phyloP scores from a whole-genome alignment of 2,329 filamentous ascomycete species.

The Penicillium sp. region DNA sequence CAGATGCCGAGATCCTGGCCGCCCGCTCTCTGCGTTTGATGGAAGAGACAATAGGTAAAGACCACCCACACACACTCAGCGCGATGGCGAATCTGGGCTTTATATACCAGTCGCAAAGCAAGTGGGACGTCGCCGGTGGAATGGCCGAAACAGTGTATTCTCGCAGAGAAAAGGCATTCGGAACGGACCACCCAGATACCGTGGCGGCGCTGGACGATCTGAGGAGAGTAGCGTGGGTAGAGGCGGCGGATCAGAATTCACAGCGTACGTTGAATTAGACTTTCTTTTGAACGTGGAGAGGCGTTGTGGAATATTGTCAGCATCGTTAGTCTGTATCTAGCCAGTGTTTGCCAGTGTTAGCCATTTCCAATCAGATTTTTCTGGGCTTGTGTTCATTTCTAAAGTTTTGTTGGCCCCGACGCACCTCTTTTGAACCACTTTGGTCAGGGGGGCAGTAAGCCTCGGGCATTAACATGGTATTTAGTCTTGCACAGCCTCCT shows the following conservation, averaged over 20 bases:
- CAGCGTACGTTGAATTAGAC: conserved; percentile 8
- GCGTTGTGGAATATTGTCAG: background rate
- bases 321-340: background rate
- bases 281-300: background rate
- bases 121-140: conserved; percentile 4
- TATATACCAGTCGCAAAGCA: conserved; percentile 14
- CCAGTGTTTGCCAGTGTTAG: background rate
- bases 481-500: conserved; percentile 8
- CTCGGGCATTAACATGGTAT: background rate
- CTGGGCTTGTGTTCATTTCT: background rate
- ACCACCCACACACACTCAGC: conserved; percentile 9
- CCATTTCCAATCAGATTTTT: background rate
- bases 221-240: conserved; percentile 7
- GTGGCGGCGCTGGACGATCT: conserved; percentile 8
- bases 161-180: conserved; percentile 1
- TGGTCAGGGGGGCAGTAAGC: background rate
- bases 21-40: conserved; percentile 1
- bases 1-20: conserved; percentile 3
- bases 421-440: background rate
- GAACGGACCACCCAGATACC: conserved; percentile 9
- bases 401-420: background rate
- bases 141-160: conserved; percentile 7
- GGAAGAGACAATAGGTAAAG: conserved; percentile 8
- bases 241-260: conserved; percentile 10
- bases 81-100: conserved; percentile 10